These are phyloP conservation scores for Mycena indigotica DNA, from an alignment of 768 basidiomycete species.

Conservation along the genomic window DNA sequence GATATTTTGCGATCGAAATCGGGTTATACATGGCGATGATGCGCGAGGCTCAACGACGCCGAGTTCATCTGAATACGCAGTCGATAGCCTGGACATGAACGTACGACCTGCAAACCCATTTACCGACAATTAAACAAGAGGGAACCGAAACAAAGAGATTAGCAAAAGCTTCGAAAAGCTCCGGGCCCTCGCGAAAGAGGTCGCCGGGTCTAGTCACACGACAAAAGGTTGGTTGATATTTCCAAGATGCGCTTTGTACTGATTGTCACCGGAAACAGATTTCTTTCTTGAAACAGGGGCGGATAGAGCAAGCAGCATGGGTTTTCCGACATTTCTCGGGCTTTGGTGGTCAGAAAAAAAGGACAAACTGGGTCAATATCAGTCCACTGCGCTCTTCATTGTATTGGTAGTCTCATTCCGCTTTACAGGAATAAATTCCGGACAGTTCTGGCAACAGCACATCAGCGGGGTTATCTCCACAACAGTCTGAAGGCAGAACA, in stretches of 20 bases:
- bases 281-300: background rate
- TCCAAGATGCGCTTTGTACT: background rate
- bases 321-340: background rate
- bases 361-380: background rate
- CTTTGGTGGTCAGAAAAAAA: background rate
- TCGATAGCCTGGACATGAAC: background rate
- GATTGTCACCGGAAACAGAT: background rate
- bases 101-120: background rate
- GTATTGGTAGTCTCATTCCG: background rate
- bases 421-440: background rate
- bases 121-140: too few species aligned
- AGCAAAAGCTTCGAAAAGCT: too few species aligned
- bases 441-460: background rate
- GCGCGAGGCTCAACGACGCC: background rate
- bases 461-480: background rate
- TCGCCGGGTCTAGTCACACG: background rate
- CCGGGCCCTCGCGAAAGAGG: background rate
- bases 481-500: background rate
- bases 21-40: background rate
- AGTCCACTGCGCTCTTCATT: too few species aligned
- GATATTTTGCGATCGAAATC: background rate
- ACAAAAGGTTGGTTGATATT: background rate
- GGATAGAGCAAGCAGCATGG: background rate
- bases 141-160: too few species aligned
- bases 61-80: background rate